Evolutionary conservation across 164 flowering plant genomes (phyloP), one percentile per base, ranked within the genome.

Genomic region (Kingdonia uniflora): DNA sequence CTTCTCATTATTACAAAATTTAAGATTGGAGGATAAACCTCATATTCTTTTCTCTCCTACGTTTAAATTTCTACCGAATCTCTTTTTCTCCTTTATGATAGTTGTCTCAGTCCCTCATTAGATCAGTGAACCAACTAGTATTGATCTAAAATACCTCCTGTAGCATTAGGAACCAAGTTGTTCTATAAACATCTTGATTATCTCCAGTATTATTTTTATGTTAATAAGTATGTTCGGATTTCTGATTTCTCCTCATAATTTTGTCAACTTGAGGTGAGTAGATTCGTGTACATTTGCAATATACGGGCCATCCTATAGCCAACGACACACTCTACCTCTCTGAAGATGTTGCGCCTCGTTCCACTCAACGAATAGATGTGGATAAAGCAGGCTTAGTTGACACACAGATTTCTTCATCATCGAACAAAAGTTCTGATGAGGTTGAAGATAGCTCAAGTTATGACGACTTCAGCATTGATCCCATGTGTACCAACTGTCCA

Each of bases 401-500:
- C 17, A 55, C 60, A 42, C 47, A 38, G 55, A 55, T 62, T 48
- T 16, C 53, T 20, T 20, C 59, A 54, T 54, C 68, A 11, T 3
- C 48, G 49, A 21, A 35, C 41, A 38, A 38, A 16, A 60, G 60
- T 35, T 37, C 21, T 14, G 44, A 66, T 50, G 70, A 56, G 19
- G 23, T n/a, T 42, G 56, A 62, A 54, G 76, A 66, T 61, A 57
- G 60, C 26, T 51, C 42, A 8, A 10, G n/a, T 3, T 3, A 4
- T 22, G 73, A 71, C 53, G 83, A 77, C 60, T 86, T 86, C 59
- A 64, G 65, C 65, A 70, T 74, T 53, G 99, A 86, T 70, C 89
- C 95, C 8, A 75, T 89, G 95, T 92, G 99, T 68, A 81, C 95
- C 14, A 80, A 92, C 51, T 92, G 99, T 59, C 99, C 99, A 51